phyloP scores from a whole-genome alignment of 345 rosid species.

The Reutealis trisperma region DNA sequence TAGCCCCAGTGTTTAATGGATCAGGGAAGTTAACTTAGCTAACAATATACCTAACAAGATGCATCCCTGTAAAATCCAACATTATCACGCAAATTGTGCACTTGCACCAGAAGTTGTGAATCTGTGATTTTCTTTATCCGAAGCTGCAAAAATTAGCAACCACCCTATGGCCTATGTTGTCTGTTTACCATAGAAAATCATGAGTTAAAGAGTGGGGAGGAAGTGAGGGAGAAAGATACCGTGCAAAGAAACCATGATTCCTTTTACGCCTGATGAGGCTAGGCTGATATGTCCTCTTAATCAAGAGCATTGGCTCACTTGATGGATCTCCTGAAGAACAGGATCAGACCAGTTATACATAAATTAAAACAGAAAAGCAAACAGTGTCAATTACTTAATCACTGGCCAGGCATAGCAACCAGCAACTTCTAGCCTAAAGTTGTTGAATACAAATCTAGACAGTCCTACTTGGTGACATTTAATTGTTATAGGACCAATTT shows the following conservation, averaged over 20 bases:
- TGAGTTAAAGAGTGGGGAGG: not conserved
- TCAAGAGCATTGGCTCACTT: slow-evolving; percentile 67
- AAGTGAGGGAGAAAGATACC: slow-evolving; percentile 41
- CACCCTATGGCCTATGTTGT: not conserved
- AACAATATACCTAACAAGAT: not conserved
- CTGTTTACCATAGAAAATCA: not conserved
- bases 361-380: not conserved
- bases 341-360: slow-evolving; percentile 1
- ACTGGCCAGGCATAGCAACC: not conserved
- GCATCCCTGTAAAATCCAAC: not conserved
- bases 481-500: not conserved
- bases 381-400: not conserved
- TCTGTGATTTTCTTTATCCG: not conserved
- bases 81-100: not conserved
- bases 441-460: not conserved
- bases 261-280: slow-evolving; percentile 84
- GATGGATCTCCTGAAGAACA: slow-evolving; percentile 61
- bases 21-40: not conserved
- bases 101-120: not conserved
- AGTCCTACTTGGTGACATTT: not conserved
- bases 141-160: not conserved
- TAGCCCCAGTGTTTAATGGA: not conserved
- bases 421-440: not conserved
- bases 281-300: slow-evolving; percentile 89
- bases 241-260: slow-evolving; percentile 87